Conservation (phyloP, 106 monocot species). For the Acorus gramineus region DNA sequence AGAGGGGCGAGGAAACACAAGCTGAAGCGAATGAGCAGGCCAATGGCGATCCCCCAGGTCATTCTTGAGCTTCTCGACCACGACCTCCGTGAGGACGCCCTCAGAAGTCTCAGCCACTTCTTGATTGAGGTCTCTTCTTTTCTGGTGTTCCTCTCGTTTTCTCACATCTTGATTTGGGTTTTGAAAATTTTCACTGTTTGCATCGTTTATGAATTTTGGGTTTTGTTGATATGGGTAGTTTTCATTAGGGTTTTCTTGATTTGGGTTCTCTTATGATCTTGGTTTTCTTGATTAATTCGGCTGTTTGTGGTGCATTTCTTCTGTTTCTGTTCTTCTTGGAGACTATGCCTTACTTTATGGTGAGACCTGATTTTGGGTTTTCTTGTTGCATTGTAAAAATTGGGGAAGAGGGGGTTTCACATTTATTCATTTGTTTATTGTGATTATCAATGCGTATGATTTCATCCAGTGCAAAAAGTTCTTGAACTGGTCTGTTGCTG, state of each 20-base stretch:
- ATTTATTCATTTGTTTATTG: too few relatives aligned
- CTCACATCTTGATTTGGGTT: background rate
- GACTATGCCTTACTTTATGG: too few relatives aligned
- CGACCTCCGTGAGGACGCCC: conserved; percentile 37
- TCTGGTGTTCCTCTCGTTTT: background rate
- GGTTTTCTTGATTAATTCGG: background rate
- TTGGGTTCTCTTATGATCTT: background rate
- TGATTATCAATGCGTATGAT: too few relatives aligned
- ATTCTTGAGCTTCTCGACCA: conserved; percentile 41
- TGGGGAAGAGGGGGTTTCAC: too few relatives aligned
- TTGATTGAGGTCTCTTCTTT: conserved; percentile 28
- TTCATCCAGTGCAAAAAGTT: too few relatives aligned
- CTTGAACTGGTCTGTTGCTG: too few relatives aligned
- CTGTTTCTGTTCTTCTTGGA: too few relatives aligned
- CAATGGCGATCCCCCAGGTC: conserved; percentile 33
- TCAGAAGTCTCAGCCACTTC: conserved; percentile 41
- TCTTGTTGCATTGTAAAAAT: too few relatives aligned
- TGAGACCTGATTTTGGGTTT: too few relatives aligned
- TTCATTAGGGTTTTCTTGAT: background rate
- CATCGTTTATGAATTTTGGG: background rate
- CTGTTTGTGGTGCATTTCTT: too few relatives aligned
- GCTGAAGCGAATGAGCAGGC: conserved; percentile 43
- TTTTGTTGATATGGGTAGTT: background rate
- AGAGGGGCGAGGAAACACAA: conserved; percentile 30
- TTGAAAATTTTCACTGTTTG: background rate